Evolutionary conservation across 345 rosid genomes (phyloP).

Genomic region (Anacardium occidentale): DNA sequence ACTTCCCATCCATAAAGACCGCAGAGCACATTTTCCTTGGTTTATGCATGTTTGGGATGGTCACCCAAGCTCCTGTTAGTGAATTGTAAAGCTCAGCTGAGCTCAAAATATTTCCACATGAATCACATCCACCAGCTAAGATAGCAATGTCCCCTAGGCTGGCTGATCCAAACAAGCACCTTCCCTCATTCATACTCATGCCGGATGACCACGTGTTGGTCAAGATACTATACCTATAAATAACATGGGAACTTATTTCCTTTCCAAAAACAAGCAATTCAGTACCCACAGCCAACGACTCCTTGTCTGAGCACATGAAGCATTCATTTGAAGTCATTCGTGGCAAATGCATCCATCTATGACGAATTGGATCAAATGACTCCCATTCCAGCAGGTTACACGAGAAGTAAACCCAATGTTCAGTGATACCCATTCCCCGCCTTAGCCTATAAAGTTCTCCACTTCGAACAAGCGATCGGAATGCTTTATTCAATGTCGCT

Average conservation of each 20-base stretch:
- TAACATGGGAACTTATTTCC: constrained; percentile 40
- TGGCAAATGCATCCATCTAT: constrained; percentile 71
- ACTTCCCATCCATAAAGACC: constrained; percentile 77
- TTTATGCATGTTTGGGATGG: constrained; percentile 58
- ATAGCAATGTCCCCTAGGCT: constrained; percentile 62
- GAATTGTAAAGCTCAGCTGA: constrained; percentile 71
- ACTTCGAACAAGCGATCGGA: constrained; percentile 40
- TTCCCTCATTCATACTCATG: constrained; percentile 48
- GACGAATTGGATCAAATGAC: constrained; percentile 62
- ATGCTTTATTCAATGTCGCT: constrained; percentile 39
- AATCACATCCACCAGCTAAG: constrained; percentile 80
- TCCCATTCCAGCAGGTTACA: constrained; percentile 73
- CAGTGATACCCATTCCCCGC: constrained; percentile 43
- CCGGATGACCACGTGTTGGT: constrained; percentile 54
- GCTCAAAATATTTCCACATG: constrained; percentile 46
- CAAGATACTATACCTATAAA: constrained; percentile 52
- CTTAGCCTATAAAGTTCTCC: constrained; percentile 57
- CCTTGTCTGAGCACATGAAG: constrained; percentile 57
- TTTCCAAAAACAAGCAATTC: constrained; percentile 65
- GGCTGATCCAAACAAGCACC: constrained; percentile 81
- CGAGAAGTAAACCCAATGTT: constrained; percentile 84
- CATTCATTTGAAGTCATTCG: constrained; percentile 51
- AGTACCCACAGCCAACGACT: constrained; percentile 63
- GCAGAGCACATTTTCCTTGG: constrained; percentile 79
- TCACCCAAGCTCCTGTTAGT: constrained; percentile 50